These are phyloP conservation scores for Allium cepa DNA, from an alignment of 106 monocot genomes.

Conservation along the genomic window DNA sequence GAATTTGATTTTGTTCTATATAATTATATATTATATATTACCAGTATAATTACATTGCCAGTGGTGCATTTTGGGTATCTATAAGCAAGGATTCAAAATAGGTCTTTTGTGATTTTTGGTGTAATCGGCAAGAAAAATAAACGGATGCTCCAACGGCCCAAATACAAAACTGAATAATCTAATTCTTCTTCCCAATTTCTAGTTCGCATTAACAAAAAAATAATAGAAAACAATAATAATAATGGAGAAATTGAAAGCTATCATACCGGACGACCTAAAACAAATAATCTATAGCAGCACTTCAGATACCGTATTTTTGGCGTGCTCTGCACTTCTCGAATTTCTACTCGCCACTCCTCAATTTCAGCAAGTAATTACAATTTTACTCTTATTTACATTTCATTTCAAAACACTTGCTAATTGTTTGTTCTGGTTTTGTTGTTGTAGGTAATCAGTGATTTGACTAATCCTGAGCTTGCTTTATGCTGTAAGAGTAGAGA, in stretches of 20 bases:
- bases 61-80: no score
- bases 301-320: conserved; percentile 28
- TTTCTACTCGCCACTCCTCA: conserved; percentile 31
- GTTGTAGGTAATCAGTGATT: conserved; percentile 54
- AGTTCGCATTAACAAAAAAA: no score
- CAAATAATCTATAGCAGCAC: conserved; percentile 47
- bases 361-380: conserved; percentile 49
- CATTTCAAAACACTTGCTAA: neutral
- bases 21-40: no score
- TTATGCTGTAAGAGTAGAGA: conserved; percentile 63
- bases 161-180: no score
- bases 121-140: no score
- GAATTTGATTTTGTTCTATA: no score
- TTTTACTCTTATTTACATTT: neutral
- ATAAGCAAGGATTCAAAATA: no score
- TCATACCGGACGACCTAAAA: conserved; percentile 50
- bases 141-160: no score
- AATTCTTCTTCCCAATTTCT: no score
- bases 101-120: no score
- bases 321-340: conserved; percentile 44
- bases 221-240: neutral
- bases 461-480: conserved; percentile 57
- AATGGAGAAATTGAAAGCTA: conserved; percentile 67
- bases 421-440: neutral
- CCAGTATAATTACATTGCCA: no score